Base-by-base conservation (phyloP, 768 basidiomycete genomes). In the Leccinum variicolor region DNA sequence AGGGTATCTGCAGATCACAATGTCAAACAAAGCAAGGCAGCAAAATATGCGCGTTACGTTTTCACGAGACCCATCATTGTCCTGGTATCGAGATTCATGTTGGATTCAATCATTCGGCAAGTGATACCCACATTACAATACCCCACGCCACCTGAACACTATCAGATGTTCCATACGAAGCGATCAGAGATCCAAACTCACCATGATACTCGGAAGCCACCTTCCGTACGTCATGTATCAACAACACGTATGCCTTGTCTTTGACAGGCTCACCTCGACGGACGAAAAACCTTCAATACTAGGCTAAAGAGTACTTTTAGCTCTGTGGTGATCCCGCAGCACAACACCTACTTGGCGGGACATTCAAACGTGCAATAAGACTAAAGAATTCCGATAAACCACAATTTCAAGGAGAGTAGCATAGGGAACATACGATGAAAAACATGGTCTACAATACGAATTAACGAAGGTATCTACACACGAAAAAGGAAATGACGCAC, bases 141-240 rank as follows among this genome's bases (percentile, higher is more conserved):
- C 87, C 89, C 87, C 88, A 90, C 8, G 77, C 62, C 10, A 85
- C 70, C 86, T 86, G 19, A 45, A n/a, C 26, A 5, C 53, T 13
- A 31, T 62, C 9, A 63, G 43, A 19, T 39, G 33, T n/a, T 1
- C 2, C 29, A 19, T 39, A 25, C 14, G 15, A 45, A 7, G 7
- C 7, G 33, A 48, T 19, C 3, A 43, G 50, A 34, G 6, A 19
- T 2, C 36, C 21, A 26, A 29, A 67, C 76, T 59, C 62, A 85
- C 85, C 58, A 83, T 84, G 48, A 89, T 85, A 14, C 79, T 80
- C 1, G 87, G 84, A 25, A 89, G 75, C 85, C 86, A 89, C 67
- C 80, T 64, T 48, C 6, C 3, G 6, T 79, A 48, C 6, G 50
- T 17, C 26, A 9, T 41, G 11, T 7, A 36, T 66, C 26, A 62